Percentiles rank a stretch among this genome's conserved stretches.
phyloP scores from a whole-genome alignment of 2,329 filamentous ascomycete genomes.

The Claviceps spartinae region DNA sequence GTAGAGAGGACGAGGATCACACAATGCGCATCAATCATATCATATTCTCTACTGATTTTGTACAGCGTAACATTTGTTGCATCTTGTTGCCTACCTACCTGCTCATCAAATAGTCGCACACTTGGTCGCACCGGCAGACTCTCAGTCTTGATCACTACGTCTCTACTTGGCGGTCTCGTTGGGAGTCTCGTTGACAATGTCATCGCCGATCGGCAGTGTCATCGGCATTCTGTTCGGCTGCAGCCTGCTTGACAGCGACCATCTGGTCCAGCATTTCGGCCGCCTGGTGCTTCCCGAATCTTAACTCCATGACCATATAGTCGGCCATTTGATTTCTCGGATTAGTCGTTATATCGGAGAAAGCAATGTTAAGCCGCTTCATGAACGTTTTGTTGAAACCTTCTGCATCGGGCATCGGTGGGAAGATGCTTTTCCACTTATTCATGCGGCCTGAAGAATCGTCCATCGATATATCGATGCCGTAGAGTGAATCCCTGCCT shows the following conservation, averaged over 20 bases:
- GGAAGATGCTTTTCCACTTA: conserved; percentile 35
- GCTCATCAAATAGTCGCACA: neutral
- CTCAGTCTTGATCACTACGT: neutral
- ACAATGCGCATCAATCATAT: neutral
- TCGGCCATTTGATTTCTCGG: conserved; percentile 16
- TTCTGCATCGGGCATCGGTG: conserved; percentile 23
- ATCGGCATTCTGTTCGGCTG: too few relatives aligned
- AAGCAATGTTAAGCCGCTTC: conserved; percentile 7
- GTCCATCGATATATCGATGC: conserved; percentile 22
- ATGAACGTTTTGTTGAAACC: conserved; percentile 12
- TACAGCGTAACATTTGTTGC: neutral
- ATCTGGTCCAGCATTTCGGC: conserved; percentile 10
- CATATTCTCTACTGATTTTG: neutral
- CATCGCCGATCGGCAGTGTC: too few relatives aligned
- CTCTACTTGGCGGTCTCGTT: neutral
- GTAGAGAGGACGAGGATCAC: neutral
- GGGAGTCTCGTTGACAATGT: too few relatives aligned
- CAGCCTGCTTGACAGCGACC: conserved; percentile 4
- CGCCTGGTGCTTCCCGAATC: conserved; percentile 14
- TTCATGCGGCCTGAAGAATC: conserved; percentile 18
- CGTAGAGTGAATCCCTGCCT: conserved; percentile 58
- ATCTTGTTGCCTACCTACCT: neutral
- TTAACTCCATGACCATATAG: conserved; percentile 16
- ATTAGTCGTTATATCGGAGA: conserved; percentile 12
- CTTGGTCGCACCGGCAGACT: neutral